phyloP scores from a whole-genome alignment of 108 stramenopile genomes.

The Conticribra weissflogii region DNA sequence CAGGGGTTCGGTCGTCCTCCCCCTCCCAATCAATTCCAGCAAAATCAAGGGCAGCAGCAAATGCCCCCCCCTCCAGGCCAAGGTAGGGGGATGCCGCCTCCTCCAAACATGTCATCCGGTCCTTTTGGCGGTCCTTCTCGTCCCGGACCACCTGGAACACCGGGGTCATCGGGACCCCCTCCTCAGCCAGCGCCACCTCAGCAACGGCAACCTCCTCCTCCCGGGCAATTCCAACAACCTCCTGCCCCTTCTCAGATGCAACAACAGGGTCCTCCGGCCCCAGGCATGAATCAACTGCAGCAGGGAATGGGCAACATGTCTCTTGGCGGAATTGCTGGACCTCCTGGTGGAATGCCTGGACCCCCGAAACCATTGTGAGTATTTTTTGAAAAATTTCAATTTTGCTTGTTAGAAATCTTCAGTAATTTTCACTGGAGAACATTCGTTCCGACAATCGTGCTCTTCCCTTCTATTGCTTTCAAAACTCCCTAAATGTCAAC shows the following conservation, averaged over 20 bases:
- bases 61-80: neutral
- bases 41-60: neutral
- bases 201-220: neutral
- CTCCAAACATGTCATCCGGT: neutral
- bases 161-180: neutral
- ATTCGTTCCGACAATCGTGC: neutral
- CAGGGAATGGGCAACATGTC: slow-evolving; percentile 24
- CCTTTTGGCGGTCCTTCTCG: slow-evolving; percentile 17
- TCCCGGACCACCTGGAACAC: neutral
- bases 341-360: slow-evolving; percentile 1
- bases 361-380: slow-evolving; percentile 30
- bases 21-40: slow-evolving; percentile 6
- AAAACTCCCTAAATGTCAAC: neutral
- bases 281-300: slow-evolving; percentile 13
- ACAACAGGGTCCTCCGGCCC: slow-evolving; percentile 2
- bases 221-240: neutral
- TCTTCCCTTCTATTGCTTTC: neutral
- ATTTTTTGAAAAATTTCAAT: neutral
- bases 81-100: slow-evolving; percentile 14
- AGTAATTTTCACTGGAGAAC: neutral
- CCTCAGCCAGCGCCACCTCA: neutral
- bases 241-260: neutral
- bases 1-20: slow-evolving; percentile 3
- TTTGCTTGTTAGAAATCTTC: no score
- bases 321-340: slow-evolving; percentile 4